phyloP scores from a whole-genome alignment of 805 yeast species.

The Candida hungchunana region DNA sequence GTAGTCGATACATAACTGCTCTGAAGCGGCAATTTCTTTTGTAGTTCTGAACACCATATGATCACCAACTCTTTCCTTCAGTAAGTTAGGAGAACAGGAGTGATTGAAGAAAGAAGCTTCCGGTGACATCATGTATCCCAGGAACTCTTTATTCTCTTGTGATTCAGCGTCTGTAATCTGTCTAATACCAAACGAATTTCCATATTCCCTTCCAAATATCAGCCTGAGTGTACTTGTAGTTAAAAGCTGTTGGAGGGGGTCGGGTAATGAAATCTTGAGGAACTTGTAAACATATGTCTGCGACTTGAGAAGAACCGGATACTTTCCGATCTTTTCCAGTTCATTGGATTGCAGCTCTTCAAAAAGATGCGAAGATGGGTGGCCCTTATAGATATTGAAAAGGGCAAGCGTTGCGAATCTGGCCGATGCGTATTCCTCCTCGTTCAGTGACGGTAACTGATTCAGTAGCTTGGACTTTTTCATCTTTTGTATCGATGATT shows the following conservation, averaged over 20 bases:
- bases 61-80: slow-evolving; percentile 38
- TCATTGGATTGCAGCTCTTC: slow-evolving; percentile 50
- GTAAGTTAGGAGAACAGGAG: slow-evolving; percentile 55
- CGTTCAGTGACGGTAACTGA: slow-evolving; percentile 42
- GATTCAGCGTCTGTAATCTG: slow-evolving; percentile 35
- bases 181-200: slow-evolving; percentile 72
- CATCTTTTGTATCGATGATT: slow-evolving; percentile 28
- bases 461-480: slow-evolving; percentile 34
- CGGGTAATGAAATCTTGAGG: slow-evolving; percentile 37
- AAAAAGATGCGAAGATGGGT: slow-evolving; percentile 28
- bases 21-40: slow-evolving; percentile 36
- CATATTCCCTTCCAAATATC: slow-evolving; percentile 55
- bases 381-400: slow-evolving; percentile 27
- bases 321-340: slow-evolving; percentile 37
- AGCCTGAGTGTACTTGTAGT: slow-evolving; percentile 38
- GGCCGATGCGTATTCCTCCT: slow-evolving; percentile 48
- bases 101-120: slow-evolving; percentile 67
- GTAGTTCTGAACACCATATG: slow-evolving; percentile 40
- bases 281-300: slow-evolving; percentile 47
- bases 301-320: slow-evolving; percentile 44
- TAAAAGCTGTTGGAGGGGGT: slow-evolving; percentile 31
- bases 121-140: slow-evolving; percentile 59
- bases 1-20: slow-evolving; percentile 57
- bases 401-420: slow-evolving; percentile 42
- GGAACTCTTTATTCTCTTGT: slow-evolving; percentile 45